Conservation (phyloP, 2,329 filamentous ascomycete genomes). For the Boeremia exigua region DNA sequence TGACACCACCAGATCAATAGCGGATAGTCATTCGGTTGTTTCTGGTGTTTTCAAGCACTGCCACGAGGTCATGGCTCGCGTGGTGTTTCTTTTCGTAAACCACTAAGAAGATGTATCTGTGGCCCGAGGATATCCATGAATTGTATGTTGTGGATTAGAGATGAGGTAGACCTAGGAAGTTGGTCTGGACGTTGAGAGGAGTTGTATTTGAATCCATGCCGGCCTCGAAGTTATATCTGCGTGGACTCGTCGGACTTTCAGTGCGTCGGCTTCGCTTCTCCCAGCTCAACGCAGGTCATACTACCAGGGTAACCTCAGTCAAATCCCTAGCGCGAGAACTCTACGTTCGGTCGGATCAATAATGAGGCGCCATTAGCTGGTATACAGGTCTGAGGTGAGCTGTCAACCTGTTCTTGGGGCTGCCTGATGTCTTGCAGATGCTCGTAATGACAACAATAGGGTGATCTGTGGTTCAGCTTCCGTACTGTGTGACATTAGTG, state of each 20-base stretch:
- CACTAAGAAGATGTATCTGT: background rate
- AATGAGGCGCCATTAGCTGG: background rate
- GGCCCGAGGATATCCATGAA: background rate
- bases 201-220: background rate
- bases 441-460: background rate
- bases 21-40: background rate
- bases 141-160: background rate
- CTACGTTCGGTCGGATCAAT: background rate
- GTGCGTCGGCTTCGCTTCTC: constrained; percentile 7
- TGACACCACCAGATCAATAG: background rate
- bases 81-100: background rate
- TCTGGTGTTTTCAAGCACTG: background rate
- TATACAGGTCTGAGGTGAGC: constrained; percentile 6
- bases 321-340: constrained; percentile 4
- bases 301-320: background rate
- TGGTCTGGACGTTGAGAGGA: background rate
- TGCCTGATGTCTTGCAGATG: constrained; percentile 7
- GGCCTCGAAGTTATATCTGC: constrained; percentile 5
- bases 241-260: constrained; percentile 2
- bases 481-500: background rate
- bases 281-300: constrained; percentile 1
- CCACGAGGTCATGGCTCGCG: background rate
- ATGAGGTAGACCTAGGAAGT: too few relatives aligned
- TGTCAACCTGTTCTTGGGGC: background rate
- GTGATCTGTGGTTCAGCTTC: background rate